These are phyloP conservation scores for Quercus suber DNA, from an alignment of 306 rosid species.

Conservation along the genomic window DNA sequence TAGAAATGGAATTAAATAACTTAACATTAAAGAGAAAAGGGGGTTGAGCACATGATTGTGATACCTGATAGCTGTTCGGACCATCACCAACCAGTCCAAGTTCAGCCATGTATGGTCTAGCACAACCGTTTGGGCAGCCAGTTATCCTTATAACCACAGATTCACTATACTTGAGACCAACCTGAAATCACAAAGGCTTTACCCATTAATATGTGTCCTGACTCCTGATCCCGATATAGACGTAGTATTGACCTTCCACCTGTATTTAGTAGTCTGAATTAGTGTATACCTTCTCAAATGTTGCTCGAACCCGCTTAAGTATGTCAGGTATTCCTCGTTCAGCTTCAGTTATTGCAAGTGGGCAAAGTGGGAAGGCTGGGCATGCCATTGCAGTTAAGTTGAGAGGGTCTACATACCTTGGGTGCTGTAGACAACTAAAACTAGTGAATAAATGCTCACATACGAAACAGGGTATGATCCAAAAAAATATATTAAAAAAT, in stretches of 20 bases:
- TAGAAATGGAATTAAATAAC: not conserved
- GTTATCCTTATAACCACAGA: constrained; percentile 88
- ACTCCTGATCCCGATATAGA: not conserved
- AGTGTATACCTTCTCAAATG: constrained; percentile 77
- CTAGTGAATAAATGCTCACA: constrained; percentile 16
- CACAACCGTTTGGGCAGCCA: constrained; percentile 97
- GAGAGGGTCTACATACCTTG: constrained; percentile 87
- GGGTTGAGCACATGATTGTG: constrained; percentile 20
- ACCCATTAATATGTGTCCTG: constrained; percentile 1
- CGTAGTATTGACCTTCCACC: not conserved
- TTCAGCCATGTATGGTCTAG: constrained; percentile 98
- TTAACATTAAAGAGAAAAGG: not conserved
- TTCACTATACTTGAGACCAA: constrained; percentile 87
- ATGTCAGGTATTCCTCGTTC: constrained; percentile 90
- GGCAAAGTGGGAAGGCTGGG: constrained; percentile 97
- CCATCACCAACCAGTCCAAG: constrained; percentile 98
- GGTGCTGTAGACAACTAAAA: constrained; percentile 55
- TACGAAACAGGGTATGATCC: too few species aligned
- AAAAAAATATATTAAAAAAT: too few species aligned
- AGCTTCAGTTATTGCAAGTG: constrained; percentile 94
- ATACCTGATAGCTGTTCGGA: constrained; percentile 97
- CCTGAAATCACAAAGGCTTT: constrained; percentile 42
- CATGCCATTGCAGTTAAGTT: constrained; percentile 97
- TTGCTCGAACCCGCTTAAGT: constrained; percentile 86
- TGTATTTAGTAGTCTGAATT: not conserved